Evolutionary conservation across 371 early-diverging fungal genomes (phyloP).

Genomic region (Saksenaea vasiformis): DNA sequence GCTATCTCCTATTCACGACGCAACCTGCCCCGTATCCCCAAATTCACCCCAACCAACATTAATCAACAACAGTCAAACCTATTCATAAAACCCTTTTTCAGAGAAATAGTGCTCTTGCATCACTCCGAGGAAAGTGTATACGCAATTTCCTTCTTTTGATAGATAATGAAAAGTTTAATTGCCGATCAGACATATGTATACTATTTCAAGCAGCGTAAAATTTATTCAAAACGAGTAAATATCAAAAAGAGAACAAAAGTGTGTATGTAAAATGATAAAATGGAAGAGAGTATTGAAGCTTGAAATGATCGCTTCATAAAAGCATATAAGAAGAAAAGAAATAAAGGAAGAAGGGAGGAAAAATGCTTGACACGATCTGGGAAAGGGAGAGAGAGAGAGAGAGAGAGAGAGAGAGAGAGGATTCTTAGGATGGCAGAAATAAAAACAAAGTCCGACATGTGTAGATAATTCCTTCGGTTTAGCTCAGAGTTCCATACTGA

Average conservation of each 20-base stretch:
- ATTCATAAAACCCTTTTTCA: neutral
- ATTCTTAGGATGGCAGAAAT: neutral
- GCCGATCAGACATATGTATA: too few relatives aligned
- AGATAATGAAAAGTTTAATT: too few relatives aligned
- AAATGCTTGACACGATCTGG: neutral
- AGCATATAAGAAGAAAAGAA: conserved; percentile 3
- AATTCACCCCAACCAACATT: neutral
- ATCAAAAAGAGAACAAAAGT: neutral
- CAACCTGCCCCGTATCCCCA: conserved; percentile 6
- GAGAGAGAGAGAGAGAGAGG: too few relatives aligned
- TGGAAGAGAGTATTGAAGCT: neutral
- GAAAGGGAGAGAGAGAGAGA: neutral
- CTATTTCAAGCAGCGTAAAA: too few relatives aligned
- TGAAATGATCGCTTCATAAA: neutral
- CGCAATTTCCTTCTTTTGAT: neutral
- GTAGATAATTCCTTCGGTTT: neutral
- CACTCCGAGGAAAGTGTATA: too few relatives aligned
- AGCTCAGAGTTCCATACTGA: conserved; percentile 19
- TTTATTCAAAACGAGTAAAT: neutral
- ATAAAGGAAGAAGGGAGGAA: neutral
- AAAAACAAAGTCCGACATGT: neutral
- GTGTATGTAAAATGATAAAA: conserved; percentile 2
- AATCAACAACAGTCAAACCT: neutral
- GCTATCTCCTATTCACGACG: neutral
- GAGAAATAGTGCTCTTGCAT: neutral